Conservation (phyloP, 108 stramenopile genomes). For the Poteriospumella lacustris region DNA sequence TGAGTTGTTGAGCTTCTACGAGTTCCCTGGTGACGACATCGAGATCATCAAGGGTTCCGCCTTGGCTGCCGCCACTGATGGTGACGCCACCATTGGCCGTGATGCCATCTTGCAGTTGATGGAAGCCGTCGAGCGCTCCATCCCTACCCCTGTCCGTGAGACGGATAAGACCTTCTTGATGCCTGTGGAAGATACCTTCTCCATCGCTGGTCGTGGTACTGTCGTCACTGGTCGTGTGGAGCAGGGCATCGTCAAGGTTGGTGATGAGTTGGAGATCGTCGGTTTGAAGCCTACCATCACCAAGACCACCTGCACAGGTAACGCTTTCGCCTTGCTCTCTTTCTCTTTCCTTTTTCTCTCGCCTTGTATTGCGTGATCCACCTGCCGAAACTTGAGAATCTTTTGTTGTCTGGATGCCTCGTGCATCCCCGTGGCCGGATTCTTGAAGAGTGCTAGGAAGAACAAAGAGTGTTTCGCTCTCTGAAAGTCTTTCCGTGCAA, state of each 20-base stretch:
- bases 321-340: background rate
- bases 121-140: slow-evolving; percentile 65
- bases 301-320: slow-evolving; percentile 79
- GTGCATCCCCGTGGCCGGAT: no score
- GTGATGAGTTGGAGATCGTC: slow-evolving; percentile 88
- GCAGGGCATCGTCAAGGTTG: slow-evolving; percentile 72
- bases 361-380: background rate
- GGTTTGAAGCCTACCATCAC: slow-evolving; percentile 61
- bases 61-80: slow-evolving; percentile 87
- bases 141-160: slow-evolving; percentile 69
- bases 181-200: slow-evolving; percentile 98
- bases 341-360: background rate
- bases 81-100: slow-evolving; percentile 72
- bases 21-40: slow-evolving; percentile 91
- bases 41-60: slow-evolving; percentile 94
- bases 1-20: slow-evolving; percentile 91
- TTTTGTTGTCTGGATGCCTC: background rate
- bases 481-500: background rate
- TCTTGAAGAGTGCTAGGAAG: background rate
- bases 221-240: slow-evolving; percentile 97
- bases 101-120: slow-evolving; percentile 85
- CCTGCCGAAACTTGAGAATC: background rate
- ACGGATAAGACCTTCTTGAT: slow-evolving; percentile 98
- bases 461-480: background rate
- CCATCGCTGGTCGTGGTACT: slow-evolving; percentile 96